Evolutionary conservation across 331 rosid genomes (phyloP), one percentile per base, ranked within the genome.

Genomic region (Acacia pycnantha): DNA sequence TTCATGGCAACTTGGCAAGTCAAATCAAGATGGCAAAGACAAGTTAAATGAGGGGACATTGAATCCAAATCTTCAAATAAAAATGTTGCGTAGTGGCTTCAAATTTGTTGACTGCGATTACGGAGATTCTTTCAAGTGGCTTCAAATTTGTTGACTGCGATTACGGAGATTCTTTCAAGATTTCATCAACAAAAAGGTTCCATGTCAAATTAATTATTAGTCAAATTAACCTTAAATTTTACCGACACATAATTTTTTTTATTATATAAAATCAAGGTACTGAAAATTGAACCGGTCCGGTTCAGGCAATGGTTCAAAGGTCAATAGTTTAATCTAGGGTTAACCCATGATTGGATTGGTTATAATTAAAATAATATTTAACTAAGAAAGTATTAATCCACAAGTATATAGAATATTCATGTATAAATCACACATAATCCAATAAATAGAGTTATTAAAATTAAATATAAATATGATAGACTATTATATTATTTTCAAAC

Each of bases 61-160:
- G 47, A 46, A 40, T 81, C 14, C 75, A 78, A 71, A 69, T 58
- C 33, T 72, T 53, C 8, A 67, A 37, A 79, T 68, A 43, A 46
- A 54, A 56, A 54, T 84, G 80, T 66, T 79, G 44, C 35, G 74
- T 44, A 54, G 62, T 27, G 77, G 66, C 19, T 51, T 84, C 81
- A 73, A 66, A 50, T 83, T 78, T 65, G 83, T 79, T 79, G 67
- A 74, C 27, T 77, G 62, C 35, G 21, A 22, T 70, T 40, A 70
- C 31, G 47, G 53, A 70, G 74, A 70, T n/a, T n/a, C 74, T 70
- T 70, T 70, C 10, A 11, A 70, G 51, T 27, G 77, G 66, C 19
- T 51, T 84, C 81, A 73, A 66, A 50, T 83, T 78, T 65, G 83
- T 79, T 79, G 67, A 74, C 27, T 77, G 62, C 35, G 21, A 22